Evolutionary conservation across 2,329 filamentous ascomycete genomes (phyloP).

Genomic region (Apiospora rasikravindrae): DNA sequence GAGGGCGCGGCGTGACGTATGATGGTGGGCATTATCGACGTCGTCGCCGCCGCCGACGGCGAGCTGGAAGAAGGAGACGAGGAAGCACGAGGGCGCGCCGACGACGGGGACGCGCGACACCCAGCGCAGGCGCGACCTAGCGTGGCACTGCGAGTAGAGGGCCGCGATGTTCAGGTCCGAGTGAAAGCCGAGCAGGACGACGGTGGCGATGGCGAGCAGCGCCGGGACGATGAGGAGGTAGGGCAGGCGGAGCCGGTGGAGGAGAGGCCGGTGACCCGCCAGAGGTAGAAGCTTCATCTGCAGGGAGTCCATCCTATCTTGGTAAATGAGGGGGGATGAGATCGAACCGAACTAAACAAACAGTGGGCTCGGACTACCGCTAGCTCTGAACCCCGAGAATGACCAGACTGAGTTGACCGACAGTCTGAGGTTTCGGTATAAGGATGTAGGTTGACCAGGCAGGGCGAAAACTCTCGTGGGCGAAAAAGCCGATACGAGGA

Average conservation of each 20-base stretch:
- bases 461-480: neutral
- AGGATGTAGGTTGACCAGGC: neutral
- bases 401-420: neutral
- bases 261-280: constrained; percentile 46
- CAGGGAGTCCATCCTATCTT: neutral
- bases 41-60: constrained; percentile 32
- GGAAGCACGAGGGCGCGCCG: constrained; percentile 54
- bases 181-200: constrained; percentile 48
- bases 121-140: constrained; percentile 49
- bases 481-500: neutral
- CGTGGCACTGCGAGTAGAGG: constrained; percentile 60
- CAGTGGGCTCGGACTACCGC: neutral
- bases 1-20: constrained; percentile 44
- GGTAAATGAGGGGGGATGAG: neutral
- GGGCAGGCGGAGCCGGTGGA: constrained; percentile 58
- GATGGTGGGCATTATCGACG: constrained; percentile 25
- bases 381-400: neutral
- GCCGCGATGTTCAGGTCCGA: constrained; percentile 54
- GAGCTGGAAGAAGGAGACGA: constrained; percentile 55
- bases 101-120: constrained; percentile 52
- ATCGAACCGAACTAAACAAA: neutral
- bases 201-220: constrained; percentile 50
- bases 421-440: no score
- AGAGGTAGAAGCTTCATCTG: neutral
- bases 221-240: constrained; percentile 58